Conservation (phyloP, 192 early-diverging fungal genomes). For the Coemansia sp. region DNA sequence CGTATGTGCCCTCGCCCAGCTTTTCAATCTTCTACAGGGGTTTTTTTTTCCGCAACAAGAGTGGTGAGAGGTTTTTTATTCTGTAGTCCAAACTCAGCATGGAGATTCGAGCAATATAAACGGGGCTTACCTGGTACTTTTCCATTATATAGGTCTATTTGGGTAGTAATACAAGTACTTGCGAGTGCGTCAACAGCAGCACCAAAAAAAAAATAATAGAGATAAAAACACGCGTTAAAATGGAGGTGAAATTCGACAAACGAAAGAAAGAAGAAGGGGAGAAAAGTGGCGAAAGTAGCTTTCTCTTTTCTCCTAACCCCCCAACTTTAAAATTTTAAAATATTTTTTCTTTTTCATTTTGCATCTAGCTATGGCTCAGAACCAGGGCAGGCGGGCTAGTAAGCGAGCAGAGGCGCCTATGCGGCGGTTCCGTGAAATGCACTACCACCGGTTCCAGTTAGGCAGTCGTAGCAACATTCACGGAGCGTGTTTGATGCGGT, state of each 20-base stretch:
- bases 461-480: constrained; percentile 56
- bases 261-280: background rate
- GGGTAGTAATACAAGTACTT: constrained; percentile 17
- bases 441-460: constrained; percentile 51
- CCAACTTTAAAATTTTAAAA: background rate
- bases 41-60: too few species aligned
- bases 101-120: background rate
- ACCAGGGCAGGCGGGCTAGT: constrained; percentile 5
- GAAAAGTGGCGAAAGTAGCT: background rate
- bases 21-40: constrained; percentile 93
- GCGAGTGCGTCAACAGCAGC: background rate
- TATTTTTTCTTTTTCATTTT: too few species aligned
- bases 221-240: background rate
- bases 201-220: background rate
- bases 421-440: constrained; percentile 54
- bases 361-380: background rate
- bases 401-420: constrained; percentile 19
- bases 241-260: background rate
- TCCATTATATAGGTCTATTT: constrained; percentile 49
- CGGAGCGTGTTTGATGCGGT: constrained; percentile 46
- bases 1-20: constrained; percentile 97
- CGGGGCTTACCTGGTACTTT: constrained; percentile 62
- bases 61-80: too few species aligned
- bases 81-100: too few species aligned
- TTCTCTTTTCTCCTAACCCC: background rate